Base-by-base conservation (phyloP, 345 rosid species). In the Ceriops tagal region DNA sequence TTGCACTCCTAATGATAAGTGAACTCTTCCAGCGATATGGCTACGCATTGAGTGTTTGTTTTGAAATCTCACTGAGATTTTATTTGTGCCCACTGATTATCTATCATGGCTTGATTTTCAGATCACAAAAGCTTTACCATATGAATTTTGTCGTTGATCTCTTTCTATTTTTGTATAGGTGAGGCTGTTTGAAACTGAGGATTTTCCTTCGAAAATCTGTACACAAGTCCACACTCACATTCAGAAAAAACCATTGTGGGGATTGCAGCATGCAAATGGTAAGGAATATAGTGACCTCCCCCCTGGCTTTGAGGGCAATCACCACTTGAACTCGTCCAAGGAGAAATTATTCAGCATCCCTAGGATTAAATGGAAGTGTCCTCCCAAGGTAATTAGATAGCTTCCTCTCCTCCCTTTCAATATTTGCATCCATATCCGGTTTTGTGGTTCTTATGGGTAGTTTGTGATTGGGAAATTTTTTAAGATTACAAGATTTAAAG, bases 181-280 rank as follows among this genome's bases (percentile, higher is more conserved):
- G 66, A 84, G 65, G 84, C 61, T 78, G 28, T 86, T 86, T 72
- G 58, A 66, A 46, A 27, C 49, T 5, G 88, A 83, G 34, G 89
- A 86, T 13, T 73, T 73, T 75, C 93, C 93, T 19, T 77, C 81
- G 8, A 52, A 83, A 73, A 84, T 86, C 65, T 79, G 81, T 6
- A 8, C 30, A 27, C 75, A 77, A 65, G 46, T 65, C 62, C 80
- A 35, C 47, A 62, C 37, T 60, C 68, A 28, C 34, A 58, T 19
- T 66, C 70, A 60, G 31, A 69, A 58, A 26, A 80, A 75, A 34
- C 3, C 73, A 39, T 65, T 73, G 24, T 6, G 5, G 32, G 53
- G 37, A 56, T 56, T 35, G n/a, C 80, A 51, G 37, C 30, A 52
- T 65, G 65, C 77, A 7, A 53, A 69, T 1, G 22, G 65, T 67